Conservation (phyloP, 1,139 yeast genomes). For the Blastobotrys persicus region DNA sequence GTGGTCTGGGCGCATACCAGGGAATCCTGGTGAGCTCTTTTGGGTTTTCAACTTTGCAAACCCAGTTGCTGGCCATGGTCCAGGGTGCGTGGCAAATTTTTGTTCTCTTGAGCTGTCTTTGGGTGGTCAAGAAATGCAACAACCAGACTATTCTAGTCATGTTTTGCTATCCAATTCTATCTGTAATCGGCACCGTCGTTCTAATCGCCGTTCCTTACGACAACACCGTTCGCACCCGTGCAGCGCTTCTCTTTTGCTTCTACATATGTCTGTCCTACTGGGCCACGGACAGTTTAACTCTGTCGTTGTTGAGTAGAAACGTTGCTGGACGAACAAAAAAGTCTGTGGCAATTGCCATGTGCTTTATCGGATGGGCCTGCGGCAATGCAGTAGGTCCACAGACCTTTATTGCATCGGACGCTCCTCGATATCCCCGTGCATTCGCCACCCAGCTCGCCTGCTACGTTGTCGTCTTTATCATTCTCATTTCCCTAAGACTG, state of each 20-base stretch:
- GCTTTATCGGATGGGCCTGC: constrained; percentile 60
- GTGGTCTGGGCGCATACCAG: constrained; percentile 28
- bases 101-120: constrained; percentile 13
- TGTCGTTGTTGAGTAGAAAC: constrained; percentile 46
- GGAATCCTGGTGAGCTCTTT: constrained; percentile 18
- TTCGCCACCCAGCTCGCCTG: constrained; percentile 38
- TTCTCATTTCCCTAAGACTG: constrained; percentile 7
- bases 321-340: constrained; percentile 73
- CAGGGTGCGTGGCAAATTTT: constrained; percentile 14
- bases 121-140: constrained; percentile 9
- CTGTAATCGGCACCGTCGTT: constrained; percentile 15
- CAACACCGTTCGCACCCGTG: constrained; percentile 11
- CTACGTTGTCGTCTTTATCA: constrained; percentile 46
- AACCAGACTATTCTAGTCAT: constrained; percentile 12
- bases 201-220: constrained; percentile 12
- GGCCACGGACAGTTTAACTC: constrained; percentile 35
- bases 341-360: constrained; percentile 56
- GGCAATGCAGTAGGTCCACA: constrained; percentile 76
- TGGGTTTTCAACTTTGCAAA: constrained; percentile 18
- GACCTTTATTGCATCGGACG: constrained; percentile 52
- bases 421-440: constrained; percentile 45
- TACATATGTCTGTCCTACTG: constrained; percentile 29
- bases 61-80: constrained; percentile 19
- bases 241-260: constrained; percentile 15
- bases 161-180: constrained; percentile 14